Percentiles rank a stretch among this genome's conserved stretches.
Evolutionary conservation across 2,329 filamentous ascomycete species (phyloP).

Genomic region (Arthroderma uncinatum): DNA sequence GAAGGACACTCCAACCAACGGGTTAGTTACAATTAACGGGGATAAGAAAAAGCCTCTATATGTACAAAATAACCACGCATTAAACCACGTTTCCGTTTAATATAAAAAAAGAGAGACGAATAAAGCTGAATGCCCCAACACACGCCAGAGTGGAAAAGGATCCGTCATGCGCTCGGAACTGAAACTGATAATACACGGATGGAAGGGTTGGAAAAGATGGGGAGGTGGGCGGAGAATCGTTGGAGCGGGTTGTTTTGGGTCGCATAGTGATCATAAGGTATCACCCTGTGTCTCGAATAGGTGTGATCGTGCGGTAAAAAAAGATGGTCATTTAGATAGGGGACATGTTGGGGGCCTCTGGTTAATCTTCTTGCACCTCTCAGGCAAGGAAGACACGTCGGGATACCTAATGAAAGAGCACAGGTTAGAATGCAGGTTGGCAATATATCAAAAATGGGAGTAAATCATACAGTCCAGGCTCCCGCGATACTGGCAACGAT

Average conservation of each 20-base stretch:
- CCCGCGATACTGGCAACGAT: conserved; percentile 80
- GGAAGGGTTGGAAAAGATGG: conserved; percentile 21
- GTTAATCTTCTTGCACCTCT: not conserved
- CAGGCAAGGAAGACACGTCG: conserved; percentile 39
- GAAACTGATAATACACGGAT: conserved; percentile 24
- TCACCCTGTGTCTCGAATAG: not conserved
- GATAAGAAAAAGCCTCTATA: conserved; percentile 26
- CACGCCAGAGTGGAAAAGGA: conserved; percentile 37
- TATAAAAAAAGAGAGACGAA: conserved; percentile 20
- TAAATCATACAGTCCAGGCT: conserved; percentile 69
- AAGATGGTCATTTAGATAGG: not conserved
- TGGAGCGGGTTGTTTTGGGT: not conserved
- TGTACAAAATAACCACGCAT: conserved; percentile 33
- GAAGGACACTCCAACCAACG: not conserved
- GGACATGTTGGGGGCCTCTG: not conserved
- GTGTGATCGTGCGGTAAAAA: not conserved
- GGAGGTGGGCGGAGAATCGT: conserved; percentile 13
- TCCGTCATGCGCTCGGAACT: conserved; percentile 23
- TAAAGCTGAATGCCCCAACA: conserved; percentile 27
- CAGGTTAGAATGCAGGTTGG: conserved; percentile 16
- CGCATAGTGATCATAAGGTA: not conserved
- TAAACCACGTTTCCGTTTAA: conserved; percentile 29
- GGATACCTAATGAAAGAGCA: conserved; percentile 31
- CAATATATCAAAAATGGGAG: conserved; percentile 6
- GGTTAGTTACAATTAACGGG: not conserved